Conservation (phyloP, 1,139 yeast genomes). For the Lodderomyces orthopsilosis region DNA sequence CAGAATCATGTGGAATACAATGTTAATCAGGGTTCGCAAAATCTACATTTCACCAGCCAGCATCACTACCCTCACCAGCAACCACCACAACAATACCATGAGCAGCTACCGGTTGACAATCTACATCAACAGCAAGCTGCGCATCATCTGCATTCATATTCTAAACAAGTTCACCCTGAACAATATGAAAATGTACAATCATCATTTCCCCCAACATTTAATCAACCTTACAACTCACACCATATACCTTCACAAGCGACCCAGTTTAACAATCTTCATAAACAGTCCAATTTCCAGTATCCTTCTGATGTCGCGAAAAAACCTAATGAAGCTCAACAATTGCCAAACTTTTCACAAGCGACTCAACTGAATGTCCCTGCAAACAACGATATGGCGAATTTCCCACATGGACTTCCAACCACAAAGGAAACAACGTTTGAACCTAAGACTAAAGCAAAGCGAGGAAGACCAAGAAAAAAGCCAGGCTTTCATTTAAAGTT, state of each 20-base stretch:
- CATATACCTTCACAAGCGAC: not conserved
- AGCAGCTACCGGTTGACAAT: not conserved
- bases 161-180: not conserved
- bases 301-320: not conserved
- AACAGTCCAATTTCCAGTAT: not conserved
- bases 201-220: not conserved
- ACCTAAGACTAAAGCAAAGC: conserved; percentile 9
- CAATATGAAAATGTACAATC: not conserved
- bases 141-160: not conserved
- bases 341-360: not conserved
- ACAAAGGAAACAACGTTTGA: conserved; percentile 3
- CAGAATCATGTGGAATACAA: not conserved
- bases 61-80: conserved; percentile 4
- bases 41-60: not conserved
- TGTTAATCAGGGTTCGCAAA: not conserved
- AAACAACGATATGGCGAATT: not conserved
- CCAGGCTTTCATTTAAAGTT: conserved; percentile 16
- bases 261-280: not conserved
- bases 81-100: not conserved
- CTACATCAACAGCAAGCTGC: conserved; percentile 1
- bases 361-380: not conserved
- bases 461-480: conserved; percentile 16
- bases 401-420: not conserved
- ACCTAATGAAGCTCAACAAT: not conserved
- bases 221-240: not conserved